Evolutionary conservation across 768 basidiomycete genomes (phyloP).

Genomic region (Favolaschia claudopus): DNA sequence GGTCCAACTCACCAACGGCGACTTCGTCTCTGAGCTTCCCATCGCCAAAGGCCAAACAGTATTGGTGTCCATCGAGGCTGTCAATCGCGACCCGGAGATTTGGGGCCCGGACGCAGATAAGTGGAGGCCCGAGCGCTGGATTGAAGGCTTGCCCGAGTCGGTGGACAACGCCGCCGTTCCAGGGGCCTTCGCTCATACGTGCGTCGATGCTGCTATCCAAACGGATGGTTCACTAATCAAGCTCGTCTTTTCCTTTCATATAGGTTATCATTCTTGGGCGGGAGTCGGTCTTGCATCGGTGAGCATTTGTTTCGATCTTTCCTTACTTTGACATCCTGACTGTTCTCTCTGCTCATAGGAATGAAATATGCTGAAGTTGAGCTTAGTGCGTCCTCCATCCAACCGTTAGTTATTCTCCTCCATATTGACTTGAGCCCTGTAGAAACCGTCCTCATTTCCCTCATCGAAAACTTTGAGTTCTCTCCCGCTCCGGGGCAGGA

Average conservation of each 20-base stretch:
- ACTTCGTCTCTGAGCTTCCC: not conserved
- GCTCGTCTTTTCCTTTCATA: too few species aligned
- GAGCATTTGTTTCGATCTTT: too few species aligned
- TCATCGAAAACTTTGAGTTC: constrained; percentile 13
- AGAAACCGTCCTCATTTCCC: constrained; percentile 9
- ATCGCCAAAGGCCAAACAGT: constrained; percentile 7
- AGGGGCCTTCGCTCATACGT: constrained; percentile 6
- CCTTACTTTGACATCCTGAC: too few species aligned
- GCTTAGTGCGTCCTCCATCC: not conserved
- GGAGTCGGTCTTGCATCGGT: constrained; percentile 13
- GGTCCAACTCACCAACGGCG: constrained; percentile 2
- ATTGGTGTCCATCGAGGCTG: constrained; percentile 9
- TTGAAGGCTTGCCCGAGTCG: constrained; percentile 1
- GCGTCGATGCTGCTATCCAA: not conserved
- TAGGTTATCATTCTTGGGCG: constrained; percentile 7
- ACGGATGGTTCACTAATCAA: too few species aligned
- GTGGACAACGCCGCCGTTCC: not conserved
- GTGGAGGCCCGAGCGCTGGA: constrained; percentile 27
- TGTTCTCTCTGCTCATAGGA: too few species aligned
- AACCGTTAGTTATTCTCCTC: not conserved
- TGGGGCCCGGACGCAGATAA: constrained; percentile 24
- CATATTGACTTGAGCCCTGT: not conserved
- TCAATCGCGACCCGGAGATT: constrained; percentile 24
- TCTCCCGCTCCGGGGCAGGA: constrained; percentile 7
- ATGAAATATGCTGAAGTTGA: constrained; percentile 9